phyloP scores from a whole-genome alignment of 257 asterid species.

The Solanum phureja region DNA sequence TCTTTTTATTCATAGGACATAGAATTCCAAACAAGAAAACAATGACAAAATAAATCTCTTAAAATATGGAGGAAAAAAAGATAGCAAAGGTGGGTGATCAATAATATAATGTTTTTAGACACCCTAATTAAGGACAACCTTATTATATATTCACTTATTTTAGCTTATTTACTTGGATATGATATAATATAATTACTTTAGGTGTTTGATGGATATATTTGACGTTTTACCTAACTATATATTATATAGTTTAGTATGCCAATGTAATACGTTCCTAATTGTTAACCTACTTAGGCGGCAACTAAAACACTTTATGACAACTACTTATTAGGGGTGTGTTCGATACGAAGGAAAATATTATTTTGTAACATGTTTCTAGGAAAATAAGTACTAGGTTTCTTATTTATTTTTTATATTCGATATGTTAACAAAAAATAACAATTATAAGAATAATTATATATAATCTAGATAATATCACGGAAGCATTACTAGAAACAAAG shows the following conservation, averaged over 20 bases:
- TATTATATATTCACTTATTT: background rate
- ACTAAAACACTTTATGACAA: background rate
- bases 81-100: background rate
- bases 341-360: background rate
- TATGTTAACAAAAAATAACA: background rate
- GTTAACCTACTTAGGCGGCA: background rate
- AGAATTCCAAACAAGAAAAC: background rate
- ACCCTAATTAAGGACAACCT: background rate
- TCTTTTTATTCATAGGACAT: background rate
- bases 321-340: background rate
- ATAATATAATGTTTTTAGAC: background rate
- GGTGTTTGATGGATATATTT: background rate
- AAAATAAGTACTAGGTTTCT: background rate
- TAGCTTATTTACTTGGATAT: background rate
- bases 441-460: background rate
- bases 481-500: background rate
- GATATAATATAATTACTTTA: background rate
- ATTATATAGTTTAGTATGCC: background rate
- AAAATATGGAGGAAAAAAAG: background rate
- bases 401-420: accelerated
- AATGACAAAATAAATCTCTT: background rate
- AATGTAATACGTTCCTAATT: background rate
- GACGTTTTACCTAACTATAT: constrained; percentile 27
- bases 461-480: background rate
- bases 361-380: accelerated